Evolutionary conservation across 2,329 filamentous ascomycete genomes (phyloP).

Genomic region (Cercospora canescens): DNA sequence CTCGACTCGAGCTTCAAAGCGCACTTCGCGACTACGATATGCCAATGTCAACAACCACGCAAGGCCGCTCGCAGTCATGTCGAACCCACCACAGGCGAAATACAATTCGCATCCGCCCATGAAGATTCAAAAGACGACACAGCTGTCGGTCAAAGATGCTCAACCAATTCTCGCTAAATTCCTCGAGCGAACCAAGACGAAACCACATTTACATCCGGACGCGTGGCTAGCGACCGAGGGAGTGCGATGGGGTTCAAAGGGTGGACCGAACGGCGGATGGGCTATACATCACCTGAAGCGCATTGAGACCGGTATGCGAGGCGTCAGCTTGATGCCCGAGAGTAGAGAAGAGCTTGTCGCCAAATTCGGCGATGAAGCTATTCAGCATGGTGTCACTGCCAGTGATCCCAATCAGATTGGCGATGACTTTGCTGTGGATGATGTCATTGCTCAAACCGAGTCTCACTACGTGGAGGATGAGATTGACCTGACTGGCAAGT

Average conservation of each 20-base stretch:
- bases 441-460: slow-evolving; percentile 15
- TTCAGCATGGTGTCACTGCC: slow-evolving; percentile 12
- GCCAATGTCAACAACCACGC: neutral
- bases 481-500: slow-evolving; percentile 10
- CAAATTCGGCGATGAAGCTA: slow-evolving; percentile 39
- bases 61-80: neutral
- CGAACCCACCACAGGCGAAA: slow-evolving; percentile 5
- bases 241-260: slow-evolving; percentile 43
- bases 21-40: neutral
- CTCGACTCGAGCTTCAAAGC: slow-evolving; percentile 3
- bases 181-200: slow-evolving; percentile 40
- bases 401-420: slow-evolving; percentile 21
- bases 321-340: slow-evolving; percentile 51
- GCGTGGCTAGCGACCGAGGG: slow-evolving; percentile 45
- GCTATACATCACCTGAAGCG: slow-evolving; percentile 55
- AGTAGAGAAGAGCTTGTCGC: slow-evolving; percentile 36
- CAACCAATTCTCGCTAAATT: slow-evolving; percentile 38
- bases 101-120: slow-evolving; percentile 13
- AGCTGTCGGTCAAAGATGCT: slow-evolving; percentile 8
- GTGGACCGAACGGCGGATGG: slow-evolving; percentile 48
- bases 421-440: slow-evolving; percentile 24
- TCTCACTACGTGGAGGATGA: slow-evolving; percentile 12
- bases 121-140: slow-evolving; percentile 6
- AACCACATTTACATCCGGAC: slow-evolving; percentile 52
- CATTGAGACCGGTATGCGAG: slow-evolving; percentile 53